Evolutionary conservation across 75 land plant genomes (phyloP), one percentile per base, ranked within the genome.

Genomic region (Ceratopteris richardii): DNA sequence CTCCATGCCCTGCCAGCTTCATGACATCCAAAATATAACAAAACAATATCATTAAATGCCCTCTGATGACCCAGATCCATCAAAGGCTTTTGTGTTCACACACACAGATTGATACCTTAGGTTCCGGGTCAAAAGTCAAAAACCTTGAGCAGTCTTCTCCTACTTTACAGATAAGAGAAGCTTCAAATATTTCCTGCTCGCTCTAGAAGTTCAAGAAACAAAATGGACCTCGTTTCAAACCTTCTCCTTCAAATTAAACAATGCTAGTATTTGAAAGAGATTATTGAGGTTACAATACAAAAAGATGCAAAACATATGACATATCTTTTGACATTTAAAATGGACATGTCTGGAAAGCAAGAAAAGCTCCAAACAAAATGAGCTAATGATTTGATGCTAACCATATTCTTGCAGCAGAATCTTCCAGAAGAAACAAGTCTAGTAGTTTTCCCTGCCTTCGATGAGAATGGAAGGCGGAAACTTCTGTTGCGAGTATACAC

Each of bases 401-500:
- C 98, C 90, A 81, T 71, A 37, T 75, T 61, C 62, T 77, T 76
- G 57, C 85, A 81, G 70, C 73, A 76, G 71, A 84, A 90, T 29
- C 99, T 84, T 24, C 74, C 69, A 46, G 97, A 81, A 5, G 99
- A 89, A 23, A 90, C 19, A 60, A 95, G 92, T 31, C 88, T 47
- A 50, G 96, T 78, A 1, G 26, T 76, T 56, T 95, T 95, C 43
- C 99, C 99, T 29, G 99, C 88, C 76, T 95, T 95, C 47, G 97
- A 83, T 29, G 99, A 95, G 29, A 84, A 63, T 21, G 85, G 81
- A 56, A 95, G 62, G 16, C 99, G 79, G 67, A 95, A 95, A 66
- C 97, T 84, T 54, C 97, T 91, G 74, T 95, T 95, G 41, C 97
- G 67, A 56, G 99, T 68, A 71, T 95, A 95, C 13, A 95, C 99